Conservation (phyloP, 2,329 filamentous ascomycete species). For the Aspergillus costaricaensis region DNA sequence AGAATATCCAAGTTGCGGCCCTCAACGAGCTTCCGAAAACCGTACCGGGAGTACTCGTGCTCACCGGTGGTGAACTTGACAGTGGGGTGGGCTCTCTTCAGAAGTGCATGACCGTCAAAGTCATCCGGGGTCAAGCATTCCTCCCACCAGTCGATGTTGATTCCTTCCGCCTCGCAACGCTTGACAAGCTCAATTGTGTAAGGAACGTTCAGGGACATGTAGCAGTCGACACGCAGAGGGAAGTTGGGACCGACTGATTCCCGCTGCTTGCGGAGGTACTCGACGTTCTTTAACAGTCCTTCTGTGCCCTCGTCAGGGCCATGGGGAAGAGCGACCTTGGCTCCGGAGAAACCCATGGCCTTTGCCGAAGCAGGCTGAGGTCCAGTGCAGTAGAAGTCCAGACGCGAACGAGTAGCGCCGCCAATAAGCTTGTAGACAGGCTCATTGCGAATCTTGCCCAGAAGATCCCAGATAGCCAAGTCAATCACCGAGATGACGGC, state of each 20-base stretch:
- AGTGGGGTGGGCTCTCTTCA: slow-evolving; percentile 87
- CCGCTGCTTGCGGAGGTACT: slow-evolving; percentile 81
- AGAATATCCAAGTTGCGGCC: slow-evolving; percentile 90
- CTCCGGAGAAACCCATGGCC: slow-evolving; percentile 84
- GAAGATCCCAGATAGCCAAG: slow-evolving; percentile 85
- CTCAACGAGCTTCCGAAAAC: slow-evolving; percentile 92
- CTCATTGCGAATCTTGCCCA: slow-evolving; percentile 88
- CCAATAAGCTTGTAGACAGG: slow-evolving; percentile 94
- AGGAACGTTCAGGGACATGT: slow-evolving; percentile 90
- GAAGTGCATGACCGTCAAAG: slow-evolving; percentile 82
- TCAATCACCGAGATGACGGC: slow-evolving; percentile 95
- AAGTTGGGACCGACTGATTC: slow-evolving; percentile 86
- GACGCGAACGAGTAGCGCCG: slow-evolving; percentile 77
- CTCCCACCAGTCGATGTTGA: slow-evolving; percentile 97
- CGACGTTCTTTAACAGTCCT: slow-evolving; percentile 84
- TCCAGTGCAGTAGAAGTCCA: slow-evolving; percentile 94
- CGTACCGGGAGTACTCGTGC: slow-evolving; percentile 92
- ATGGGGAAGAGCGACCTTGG: slow-evolving; percentile 86
- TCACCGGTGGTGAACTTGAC: slow-evolving; percentile 95
- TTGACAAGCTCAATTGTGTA: slow-evolving; percentile 92
- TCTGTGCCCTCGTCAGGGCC: slow-evolving; percentile 82
- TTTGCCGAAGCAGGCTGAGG: slow-evolving; percentile 79
- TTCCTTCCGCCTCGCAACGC: slow-evolving; percentile 73
- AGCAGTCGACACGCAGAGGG: slow-evolving; percentile 93
- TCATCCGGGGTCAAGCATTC: slow-evolving; percentile 91